These are phyloP conservation scores for Penicillium soppii DNA, from an alignment of 495 filamentous ascomycete genomes.

Conservation along the genomic window DNA sequence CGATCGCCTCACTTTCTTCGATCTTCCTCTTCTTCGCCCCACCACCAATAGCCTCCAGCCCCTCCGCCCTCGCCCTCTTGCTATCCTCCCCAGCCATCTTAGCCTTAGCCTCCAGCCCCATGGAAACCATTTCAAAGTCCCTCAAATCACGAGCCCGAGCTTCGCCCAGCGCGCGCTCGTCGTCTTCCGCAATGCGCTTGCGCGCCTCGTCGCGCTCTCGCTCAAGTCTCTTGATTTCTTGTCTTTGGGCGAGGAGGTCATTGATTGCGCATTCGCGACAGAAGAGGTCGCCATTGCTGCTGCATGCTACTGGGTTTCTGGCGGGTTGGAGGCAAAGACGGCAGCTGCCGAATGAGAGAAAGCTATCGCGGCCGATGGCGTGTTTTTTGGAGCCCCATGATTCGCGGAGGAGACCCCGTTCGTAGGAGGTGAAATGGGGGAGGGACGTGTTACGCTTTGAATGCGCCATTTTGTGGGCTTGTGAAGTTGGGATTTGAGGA, in stretches of 20 bases:
- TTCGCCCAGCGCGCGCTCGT: slow-evolving; percentile 36
- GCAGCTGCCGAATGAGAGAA: slow-evolving; percentile 90
- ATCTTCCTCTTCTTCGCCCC: slow-evolving; percentile 20
- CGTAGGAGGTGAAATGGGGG: slow-evolving; percentile 92
- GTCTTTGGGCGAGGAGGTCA: slow-evolving; percentile 85
- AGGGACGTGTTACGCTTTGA: slow-evolving; percentile 94
- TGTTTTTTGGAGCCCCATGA: slow-evolving; percentile 80
- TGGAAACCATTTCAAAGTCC: slow-evolving; percentile 44
- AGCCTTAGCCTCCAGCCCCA: slow-evolving; percentile 37
- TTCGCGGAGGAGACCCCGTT: slow-evolving; percentile 74
- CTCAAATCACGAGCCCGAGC: slow-evolving; percentile 32
- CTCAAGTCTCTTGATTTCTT: slow-evolving; percentile 87
- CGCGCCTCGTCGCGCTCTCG: slow-evolving; percentile 57
- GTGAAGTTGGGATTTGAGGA: neutral
- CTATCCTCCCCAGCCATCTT: neutral
- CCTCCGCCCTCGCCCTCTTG: neutral
- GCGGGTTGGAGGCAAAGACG: slow-evolving; percentile 84
- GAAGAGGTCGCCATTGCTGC: slow-evolving; percentile 85
- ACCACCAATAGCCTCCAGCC: neutral
- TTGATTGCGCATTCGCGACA: slow-evolving; percentile 92
- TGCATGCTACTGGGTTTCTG: slow-evolving; percentile 72
- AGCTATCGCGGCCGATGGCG: slow-evolving; percentile 88
- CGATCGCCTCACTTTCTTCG: slow-evolving; percentile 34
- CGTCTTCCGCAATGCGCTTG: slow-evolving; percentile 40
- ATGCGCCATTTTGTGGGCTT: slow-evolving; percentile 37